Base-by-base conservation (phyloP, 2,329 filamentous ascomycete species). In the Xylaria sp. region DNA sequence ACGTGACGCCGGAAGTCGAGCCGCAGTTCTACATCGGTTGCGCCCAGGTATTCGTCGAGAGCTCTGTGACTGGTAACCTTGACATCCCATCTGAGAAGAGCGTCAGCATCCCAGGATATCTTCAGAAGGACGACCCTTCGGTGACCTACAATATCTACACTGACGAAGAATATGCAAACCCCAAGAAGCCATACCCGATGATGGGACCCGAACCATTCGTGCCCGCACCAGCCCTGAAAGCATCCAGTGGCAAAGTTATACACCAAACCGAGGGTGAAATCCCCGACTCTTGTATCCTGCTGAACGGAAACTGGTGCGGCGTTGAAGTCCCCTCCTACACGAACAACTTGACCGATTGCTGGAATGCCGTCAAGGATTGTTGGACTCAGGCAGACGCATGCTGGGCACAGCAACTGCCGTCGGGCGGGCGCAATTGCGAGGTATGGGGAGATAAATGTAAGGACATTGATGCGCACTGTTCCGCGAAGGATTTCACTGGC, bases 21-120 rank as follows among this genome's bases (percentile, higher is more conserved):
- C 87, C 90, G 13, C 90, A 93, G 76, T 91, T 91, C 78, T 93
- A 91, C 76, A 81, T 86, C 59, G 88, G 89, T 60, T 93, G 91
- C 76, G 90, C 89, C 2, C 91, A 93, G 77, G 81, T 93, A 69
- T 90, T 86, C 74, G 76, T 93, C 56, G 65, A 69, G 51, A 69
- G 65, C 59, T 64, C 64, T 13, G 61, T 69, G 3, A 63, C 77
- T 1, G 85, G 81, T 5, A 78, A 80, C 56, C 79, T 86, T 0
- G 77, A 81, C 1, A 78, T 86, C 9, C 85, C 86, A 0, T 66
- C 77, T 2, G 76, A 79, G 64, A 78, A 83, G 66, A 85, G 83
- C 5, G 88, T 90, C 63, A 83, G 81, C 58, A 92, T 93, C 64
- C 90, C 90, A 0, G 90, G 89, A 15, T 85, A 92, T 71, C 82